Evolutionary conservation across 768 basidiomycete species (phyloP).

Genomic region (Boletus subparvulus): DNA sequence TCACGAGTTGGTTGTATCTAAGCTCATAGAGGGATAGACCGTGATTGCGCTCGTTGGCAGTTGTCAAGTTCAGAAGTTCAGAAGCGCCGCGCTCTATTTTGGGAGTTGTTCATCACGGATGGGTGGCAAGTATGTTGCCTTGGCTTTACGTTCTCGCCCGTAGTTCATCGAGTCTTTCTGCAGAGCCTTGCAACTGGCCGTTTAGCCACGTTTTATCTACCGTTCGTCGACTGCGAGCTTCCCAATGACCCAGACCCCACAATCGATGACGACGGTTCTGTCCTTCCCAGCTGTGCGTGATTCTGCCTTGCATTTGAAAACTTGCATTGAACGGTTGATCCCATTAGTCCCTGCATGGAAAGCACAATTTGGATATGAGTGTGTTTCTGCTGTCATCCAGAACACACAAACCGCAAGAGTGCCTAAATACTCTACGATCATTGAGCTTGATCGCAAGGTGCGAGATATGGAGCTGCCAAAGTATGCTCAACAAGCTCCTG

Average conservation of each 20-base stretch:
- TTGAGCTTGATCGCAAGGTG: slow-evolving; percentile 63
- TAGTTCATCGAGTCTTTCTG: not conserved
- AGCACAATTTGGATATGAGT: slow-evolving; percentile 64
- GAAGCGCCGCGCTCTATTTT: slow-evolving; percentile 68
- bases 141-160: not conserved
- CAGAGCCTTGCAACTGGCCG: slow-evolving; percentile 72
- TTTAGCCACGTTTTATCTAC: slow-evolving; percentile 64
- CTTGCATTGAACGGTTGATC: not conserved
- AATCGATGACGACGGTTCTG: slow-evolving; percentile 55
- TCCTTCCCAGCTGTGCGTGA: slow-evolving; percentile 58
- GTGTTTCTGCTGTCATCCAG: slow-evolving; percentile 66
- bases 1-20: not conserved
- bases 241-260: slow-evolving; percentile 60
- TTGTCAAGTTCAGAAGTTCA: slow-evolving; percentile 61
- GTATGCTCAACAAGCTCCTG: slow-evolving; percentile 54
- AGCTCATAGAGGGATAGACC: slow-evolving; percentile 47
- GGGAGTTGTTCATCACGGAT: slow-evolving; percentile 74
- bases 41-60: slow-evolving; percentile 71
- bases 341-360: slow-evolving; percentile 65
- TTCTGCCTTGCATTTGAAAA: not conserved
- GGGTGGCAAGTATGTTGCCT: slow-evolving; percentile 62
- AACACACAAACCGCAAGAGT: slow-evolving; percentile 64
- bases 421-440: slow-evolving; percentile 59
- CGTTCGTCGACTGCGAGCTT: slow-evolving; percentile 71
- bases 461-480: slow-evolving; percentile 66